Evolutionary conservation across 805 yeast species (phyloP), one percentile per base, ranked within the genome.

Genomic region (Cyberlindnera samutprakarnensis): DNA sequence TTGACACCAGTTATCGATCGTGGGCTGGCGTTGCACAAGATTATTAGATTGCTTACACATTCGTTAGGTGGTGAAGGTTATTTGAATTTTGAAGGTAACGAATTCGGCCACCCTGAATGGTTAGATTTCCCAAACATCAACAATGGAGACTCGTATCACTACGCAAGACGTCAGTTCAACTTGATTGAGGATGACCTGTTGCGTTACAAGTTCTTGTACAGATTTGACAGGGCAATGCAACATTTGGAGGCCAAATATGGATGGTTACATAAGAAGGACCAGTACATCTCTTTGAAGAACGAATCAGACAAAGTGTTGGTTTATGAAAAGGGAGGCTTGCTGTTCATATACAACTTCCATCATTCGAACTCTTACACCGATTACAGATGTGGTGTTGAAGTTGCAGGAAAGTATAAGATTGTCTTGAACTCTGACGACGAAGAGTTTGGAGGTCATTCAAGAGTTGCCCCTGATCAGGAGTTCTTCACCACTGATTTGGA

Each of bases 31-130:
- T 66, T 90, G 41, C 98, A 90, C 61, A 90, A 90, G 56, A 59
- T 92, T 75, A 92, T 90, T 40, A 70, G 98, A 43, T 66, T 92
- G 34, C 47, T 88, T 15, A 90, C 97, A 1, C 88, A 85, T 47
- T 65, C 88, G 1, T 65, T 90, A n/a, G 97, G 97, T 28, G 98
- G 98, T 35, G 97, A 90, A 59, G 96, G 95, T 0, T 90, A 90
- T 53, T 70, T 90, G 53, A 90, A 88, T 55, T 90, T 90, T 55
- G 96, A 90, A 65, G 97, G 98, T 36, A 90, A 90, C 51, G 98
- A 90, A 60, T 90, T 92, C 62, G 98, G 98, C 13, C 98, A 90
- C 51, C 98, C 97, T 4, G 98, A 90, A 56, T 90, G 98, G 98
- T 71, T 92, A 32, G 98, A 90, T 58, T 92, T 90, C 68, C 97